Percentiles rank a stretch among this genome's conserved stretches.
Evolutionary conservation across 1,284 basidiomycete species (phyloP).

Genomic region (Ceratobasidium theobromae): DNA sequence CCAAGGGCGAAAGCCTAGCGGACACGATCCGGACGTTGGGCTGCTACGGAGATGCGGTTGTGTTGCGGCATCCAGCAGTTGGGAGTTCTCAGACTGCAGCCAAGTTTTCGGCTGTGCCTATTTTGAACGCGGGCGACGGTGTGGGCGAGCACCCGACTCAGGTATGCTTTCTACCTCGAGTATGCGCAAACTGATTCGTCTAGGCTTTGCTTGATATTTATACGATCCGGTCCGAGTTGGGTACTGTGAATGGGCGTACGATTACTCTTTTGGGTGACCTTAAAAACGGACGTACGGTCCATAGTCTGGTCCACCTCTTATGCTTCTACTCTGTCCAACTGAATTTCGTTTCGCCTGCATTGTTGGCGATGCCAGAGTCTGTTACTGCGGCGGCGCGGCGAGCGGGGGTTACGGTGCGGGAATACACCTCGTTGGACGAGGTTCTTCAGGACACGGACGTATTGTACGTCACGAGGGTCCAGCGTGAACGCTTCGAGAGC

Average conservation of each 20-base stretch:
- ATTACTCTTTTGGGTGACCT: slow-evolving; percentile 95
- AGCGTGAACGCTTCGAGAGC: slow-evolving; percentile 90
- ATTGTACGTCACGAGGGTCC: slow-evolving; percentile 93
- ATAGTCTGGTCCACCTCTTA: slow-evolving; percentile 91
- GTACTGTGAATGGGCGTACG: slow-evolving; percentile 95
- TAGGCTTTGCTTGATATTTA: slow-evolving; percentile 92
- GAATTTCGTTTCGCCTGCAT: slow-evolving; percentile 92
- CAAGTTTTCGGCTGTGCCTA: slow-evolving; percentile 92
- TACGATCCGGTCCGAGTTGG: slow-evolving; percentile 97
- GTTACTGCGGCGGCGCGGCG: slow-evolving; percentile 83
- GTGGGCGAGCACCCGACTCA: slow-evolving; percentile 98
- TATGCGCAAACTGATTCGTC: not conserved
- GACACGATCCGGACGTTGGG: slow-evolving; percentile 95
- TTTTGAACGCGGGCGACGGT: slow-evolving; percentile 97
- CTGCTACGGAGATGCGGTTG: slow-evolving; percentile 95
- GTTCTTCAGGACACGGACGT: slow-evolving; percentile 95
- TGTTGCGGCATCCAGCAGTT: slow-evolving; percentile 91
- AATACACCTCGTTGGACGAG: slow-evolving; percentile 85
- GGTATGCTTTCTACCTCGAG: slow-evolving; percentile 47
- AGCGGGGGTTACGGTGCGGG: slow-evolving; percentile 75
- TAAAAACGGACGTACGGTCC: slow-evolving; percentile 97
- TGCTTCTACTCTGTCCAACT: slow-evolving; percentile 92
- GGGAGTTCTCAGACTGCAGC: slow-evolving; percentile 90
- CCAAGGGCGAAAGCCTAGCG: slow-evolving; percentile 91
- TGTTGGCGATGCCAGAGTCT: slow-evolving; percentile 87